Percentiles rank a stretch among this genome's conserved stretches.
phyloP scores from a whole-genome alignment of 169 alveolate genomes.

The Plasmodium sp. region DNA sequence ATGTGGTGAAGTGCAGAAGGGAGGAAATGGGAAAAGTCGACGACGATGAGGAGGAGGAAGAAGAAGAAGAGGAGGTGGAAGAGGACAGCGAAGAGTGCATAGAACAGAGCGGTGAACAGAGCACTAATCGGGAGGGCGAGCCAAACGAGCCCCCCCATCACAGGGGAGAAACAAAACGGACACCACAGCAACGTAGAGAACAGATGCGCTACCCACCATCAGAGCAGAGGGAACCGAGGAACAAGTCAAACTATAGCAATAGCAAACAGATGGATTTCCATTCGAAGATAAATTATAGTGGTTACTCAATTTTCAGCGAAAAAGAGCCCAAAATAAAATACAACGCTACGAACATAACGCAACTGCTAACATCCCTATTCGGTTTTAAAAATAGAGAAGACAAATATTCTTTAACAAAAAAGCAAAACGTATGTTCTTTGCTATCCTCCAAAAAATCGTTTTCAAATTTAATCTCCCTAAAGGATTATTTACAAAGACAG shows the following conservation, averaged over 20 bases:
- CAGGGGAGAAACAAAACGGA: neutral
- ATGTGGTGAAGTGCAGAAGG: neutral
- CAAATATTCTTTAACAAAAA: conserved; percentile 54
- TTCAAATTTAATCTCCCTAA: conserved; percentile 37
- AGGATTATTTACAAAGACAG: conserved; percentile 70
- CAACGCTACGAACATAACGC: conserved; percentile 66
- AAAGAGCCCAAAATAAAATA: conserved; percentile 65
- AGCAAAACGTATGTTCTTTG: conserved; percentile 35
- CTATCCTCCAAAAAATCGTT: conserved; percentile 24
- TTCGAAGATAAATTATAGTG: conserved; percentile 32
- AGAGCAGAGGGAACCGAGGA: neutral
- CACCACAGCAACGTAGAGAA: neutral
- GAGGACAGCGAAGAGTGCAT: neutral
- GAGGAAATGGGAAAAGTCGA: neutral
- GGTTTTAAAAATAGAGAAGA: conserved; percentile 71
- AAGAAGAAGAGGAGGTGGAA: neutral
- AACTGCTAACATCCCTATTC: conserved; percentile 46
- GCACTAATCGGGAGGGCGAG: neutral
- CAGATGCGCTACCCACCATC: neutral
- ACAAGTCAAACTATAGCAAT: neutral
- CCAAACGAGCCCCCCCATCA: neutral
- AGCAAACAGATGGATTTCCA: conserved; percentile 23
- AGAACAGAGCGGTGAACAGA: neutral
- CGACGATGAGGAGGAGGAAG: neutral
- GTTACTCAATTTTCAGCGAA: conserved; percentile 29